Evolutionary conservation across 495 filamentous ascomycete species (phyloP).

Genomic region (Podospora sp.): DNA sequence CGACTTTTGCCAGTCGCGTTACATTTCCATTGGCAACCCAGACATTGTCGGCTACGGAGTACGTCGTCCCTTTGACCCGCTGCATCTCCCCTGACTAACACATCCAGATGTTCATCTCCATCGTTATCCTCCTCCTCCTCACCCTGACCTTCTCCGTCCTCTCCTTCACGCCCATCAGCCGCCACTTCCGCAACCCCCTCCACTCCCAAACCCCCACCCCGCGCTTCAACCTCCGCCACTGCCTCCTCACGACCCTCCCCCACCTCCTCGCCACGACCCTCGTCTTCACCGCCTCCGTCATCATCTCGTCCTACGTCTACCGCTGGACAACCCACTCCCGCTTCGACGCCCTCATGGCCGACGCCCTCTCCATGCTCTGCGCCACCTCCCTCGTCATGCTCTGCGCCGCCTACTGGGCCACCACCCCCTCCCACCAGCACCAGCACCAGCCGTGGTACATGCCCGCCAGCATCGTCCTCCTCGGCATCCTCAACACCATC

Average conservation of each 20-base stretch:
- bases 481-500: conserved; percentile 21
- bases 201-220: conserved; percentile 4
- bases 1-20: conserved; percentile 20
- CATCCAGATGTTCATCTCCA: conserved; percentile 28
- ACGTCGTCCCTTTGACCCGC: neutral
- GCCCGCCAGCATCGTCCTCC: conserved; percentile 11
- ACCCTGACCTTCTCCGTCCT: conserved; percentile 18
- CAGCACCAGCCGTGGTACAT: conserved; percentile 18
- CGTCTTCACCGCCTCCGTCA: conserved; percentile 25
- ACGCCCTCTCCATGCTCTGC: conserved; percentile 27
- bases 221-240: conserved; percentile 24
- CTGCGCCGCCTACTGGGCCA: conserved; percentile 25
- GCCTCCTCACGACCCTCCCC: conserved; percentile 23
- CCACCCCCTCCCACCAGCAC: neutral
- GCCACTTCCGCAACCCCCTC: neutral
- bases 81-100: too few species aligned
- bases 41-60: conserved; percentile 30
- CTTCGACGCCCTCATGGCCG: conserved; percentile 31
- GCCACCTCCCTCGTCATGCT: conserved; percentile 26
- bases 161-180: conserved; percentile 19
- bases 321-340: conserved; percentile 26
- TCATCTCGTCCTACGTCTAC: conserved; percentile 28
- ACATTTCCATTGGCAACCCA: conserved; percentile 26
- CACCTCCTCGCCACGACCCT: conserved; percentile 26
- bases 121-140: conserved; percentile 24